Base-by-base conservation (phyloP, 1,139 yeast species). In the Geotrichum candidum region DNA sequence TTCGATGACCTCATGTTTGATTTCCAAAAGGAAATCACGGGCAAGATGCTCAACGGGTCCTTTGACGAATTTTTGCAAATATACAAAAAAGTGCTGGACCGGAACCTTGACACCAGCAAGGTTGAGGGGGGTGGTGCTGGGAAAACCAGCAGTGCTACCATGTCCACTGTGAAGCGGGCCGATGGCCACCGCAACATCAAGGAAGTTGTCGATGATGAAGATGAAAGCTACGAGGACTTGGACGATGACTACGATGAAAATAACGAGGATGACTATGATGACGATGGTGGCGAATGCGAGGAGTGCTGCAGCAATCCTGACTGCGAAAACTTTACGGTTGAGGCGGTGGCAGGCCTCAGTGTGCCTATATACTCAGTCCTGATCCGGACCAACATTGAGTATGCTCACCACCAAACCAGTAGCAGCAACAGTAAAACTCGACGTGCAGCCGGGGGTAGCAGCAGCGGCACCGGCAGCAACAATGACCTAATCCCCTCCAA, bases 151-250 rank as follows among this genome's bases (percentile, higher is more conserved):
- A 41, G n/a, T n/a, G 3, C 22, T 18, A 9, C 48, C 5, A 10
- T 11, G n/a, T 41, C 13, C 13, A n/a, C 4, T 7, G 48, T 9
- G 23, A 41, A 18, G 10, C 48, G 18, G 22, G 22, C 2, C 22
- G 48, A 41, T n/a, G 22, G 10, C 48, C 10, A 23, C n/a, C 48
- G 48, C 18, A 41, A 53, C 15, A 53, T 33, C n/a, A 68, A 62
- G 13, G 69, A 65, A 18, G 68, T 63, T 5, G 69, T 58, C 1
- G 69, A 64, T 18, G 66, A 29, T 3, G 71, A 64, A 1, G 67
- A 61, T 7, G 67, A 63, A 15, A 60, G 51, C 25, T 62, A 60
- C 5, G 48, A 53, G 10, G 64, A 60, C 1, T 66, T 56, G 4
- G 65, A 60, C 10, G 67, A 56, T 10, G 52, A 52, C 1, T 22